These are phyloP conservation scores for Pyrenopolyporus hunteri DNA, from an alignment of 495 filamentous ascomycete species.

Conservation along the genomic window DNA sequence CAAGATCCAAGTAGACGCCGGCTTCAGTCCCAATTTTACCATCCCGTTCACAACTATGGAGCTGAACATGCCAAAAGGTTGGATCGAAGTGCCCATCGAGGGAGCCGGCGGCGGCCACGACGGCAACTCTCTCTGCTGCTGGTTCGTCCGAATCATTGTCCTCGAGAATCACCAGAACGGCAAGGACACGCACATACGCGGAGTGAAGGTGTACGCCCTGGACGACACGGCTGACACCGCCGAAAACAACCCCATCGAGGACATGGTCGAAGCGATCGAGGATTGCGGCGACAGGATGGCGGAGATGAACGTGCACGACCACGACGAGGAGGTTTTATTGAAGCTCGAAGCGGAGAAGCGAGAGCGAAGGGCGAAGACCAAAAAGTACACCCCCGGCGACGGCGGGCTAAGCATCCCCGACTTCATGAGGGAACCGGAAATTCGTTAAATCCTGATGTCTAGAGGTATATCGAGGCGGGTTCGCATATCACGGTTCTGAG, in stretches of 20 bases:
- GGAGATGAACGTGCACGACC: conserved; percentile 36
- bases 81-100: conserved; percentile 82
- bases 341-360: conserved; percentile 20
- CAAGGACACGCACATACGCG: conserved; percentile 96
- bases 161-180: conserved; percentile 99
- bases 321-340: conserved; percentile 38
- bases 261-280: conserved; percentile 39
- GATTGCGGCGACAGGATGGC: conserved; percentile 28
- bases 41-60: conserved; percentile 80
- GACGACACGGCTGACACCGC: conserved; percentile 57
- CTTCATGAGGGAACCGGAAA: conserved; percentile 54
- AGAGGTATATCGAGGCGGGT: background rate
- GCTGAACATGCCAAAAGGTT: conserved; percentile 81
- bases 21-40: conserved; percentile 85
- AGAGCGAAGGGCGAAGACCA: conserved; percentile 30
- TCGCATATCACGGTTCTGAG: conserved; percentile 1
- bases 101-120: conserved; percentile 67
- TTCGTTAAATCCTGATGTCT: no score
- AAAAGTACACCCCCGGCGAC: conserved; percentile 39
- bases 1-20: conserved; percentile 82
- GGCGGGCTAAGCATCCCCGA: conserved; percentile 46
- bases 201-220: conserved; percentile 85
- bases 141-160: conserved; percentile 84
- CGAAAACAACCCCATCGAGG: conserved; percentile 42
- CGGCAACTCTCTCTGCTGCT: conserved; percentile 77